Evolutionary conservation across 805 yeast species (phyloP), one percentile per base, ranked within the genome.

Genomic region (Saturnispora kantuleensis): DNA sequence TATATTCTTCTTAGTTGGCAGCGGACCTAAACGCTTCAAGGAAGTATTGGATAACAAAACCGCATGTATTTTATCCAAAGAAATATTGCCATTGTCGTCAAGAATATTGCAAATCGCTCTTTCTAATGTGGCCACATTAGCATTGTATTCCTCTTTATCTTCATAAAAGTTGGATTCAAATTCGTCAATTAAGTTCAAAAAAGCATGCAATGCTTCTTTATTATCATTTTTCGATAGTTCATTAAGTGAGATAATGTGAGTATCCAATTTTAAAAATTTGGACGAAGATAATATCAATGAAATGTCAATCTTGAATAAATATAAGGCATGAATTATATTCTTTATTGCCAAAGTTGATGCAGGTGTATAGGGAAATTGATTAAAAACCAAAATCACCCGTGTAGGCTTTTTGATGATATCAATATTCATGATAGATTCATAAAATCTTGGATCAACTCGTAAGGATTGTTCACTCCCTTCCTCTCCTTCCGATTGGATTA

Each of bases 271-370:
- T 15, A 61, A 31, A n/a, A 18, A 31, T 5, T 46, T 38, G 10
- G 56, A 40, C 3, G 62, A 56, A 6, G 55, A 44, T 16, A 59
- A 50, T 2, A 62, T 38, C 11, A 62, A 13, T 10, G 46, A 42
- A 2, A 64, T 45, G 26, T 59, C 58, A 17, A 63, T 59, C 30
- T 54, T 54, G 35, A 64, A 57, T 37, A 64, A 37, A 15, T 55
- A 37, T 6, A 64, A 42, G 39, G 63, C 55, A 37, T 47, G 53
- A 6, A 62, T 45, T 1, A 63, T 61, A 38, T 64, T 64, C 34
- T 57, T 56, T 11, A 62, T 44, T 5, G 61, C 45, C 5, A 53
- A 32, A 16, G 50, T 21, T 1, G 66, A 57, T 13, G 47, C 45
- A 1, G 49, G 36, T 9, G 56, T 52, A 1, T 57, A 48, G 4